Conservation (phyloP, 306 rosid species). For the Trifolium repens region DNA sequence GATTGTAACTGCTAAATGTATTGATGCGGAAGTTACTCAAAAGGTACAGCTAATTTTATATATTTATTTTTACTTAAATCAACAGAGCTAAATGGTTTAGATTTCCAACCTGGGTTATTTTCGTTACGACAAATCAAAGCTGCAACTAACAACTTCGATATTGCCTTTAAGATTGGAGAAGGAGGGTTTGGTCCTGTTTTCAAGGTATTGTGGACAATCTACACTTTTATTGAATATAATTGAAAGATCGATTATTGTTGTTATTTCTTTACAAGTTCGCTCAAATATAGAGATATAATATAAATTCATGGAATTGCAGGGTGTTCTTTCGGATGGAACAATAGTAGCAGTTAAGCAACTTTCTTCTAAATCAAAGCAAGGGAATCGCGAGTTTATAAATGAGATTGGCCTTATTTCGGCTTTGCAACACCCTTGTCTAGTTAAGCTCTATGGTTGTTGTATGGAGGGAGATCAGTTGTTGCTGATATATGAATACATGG, state of each 20-base stretch:
- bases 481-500: slow-evolving; percentile 71
- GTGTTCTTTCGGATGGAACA: slow-evolving; percentile 61
- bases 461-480: slow-evolving; percentile 66
- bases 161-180: slow-evolving; percentile 64
- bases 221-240: neutral
- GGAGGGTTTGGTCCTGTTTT: slow-evolving; percentile 81
- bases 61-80: slow-evolving; percentile 12
- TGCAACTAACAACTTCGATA: slow-evolving; percentile 67
- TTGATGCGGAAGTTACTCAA: slow-evolving; percentile 11
- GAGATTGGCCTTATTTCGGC: slow-evolving; percentile 77
- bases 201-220: slow-evolving; percentile 53
- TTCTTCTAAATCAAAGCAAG: slow-evolving; percentile 73
- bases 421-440: slow-evolving; percentile 68
- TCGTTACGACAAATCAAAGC: slow-evolving; percentile 63
- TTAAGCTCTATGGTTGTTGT: slow-evolving; percentile 68
- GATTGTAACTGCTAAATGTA: neutral
- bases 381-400: slow-evolving; percentile 66
- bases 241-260: neutral
- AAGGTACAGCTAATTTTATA: neutral
- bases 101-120: slow-evolving; percentile 56
- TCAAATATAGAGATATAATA: neutral
- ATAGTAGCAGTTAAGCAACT: slow-evolving; percentile 68
- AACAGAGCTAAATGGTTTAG: slow-evolving; percentile 57
- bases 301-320: slow-evolving; percentile 48
- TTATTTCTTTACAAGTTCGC: neutral